Base-by-base conservation (phyloP, 306 rosid genomes). In the Prunus mume region DNA sequence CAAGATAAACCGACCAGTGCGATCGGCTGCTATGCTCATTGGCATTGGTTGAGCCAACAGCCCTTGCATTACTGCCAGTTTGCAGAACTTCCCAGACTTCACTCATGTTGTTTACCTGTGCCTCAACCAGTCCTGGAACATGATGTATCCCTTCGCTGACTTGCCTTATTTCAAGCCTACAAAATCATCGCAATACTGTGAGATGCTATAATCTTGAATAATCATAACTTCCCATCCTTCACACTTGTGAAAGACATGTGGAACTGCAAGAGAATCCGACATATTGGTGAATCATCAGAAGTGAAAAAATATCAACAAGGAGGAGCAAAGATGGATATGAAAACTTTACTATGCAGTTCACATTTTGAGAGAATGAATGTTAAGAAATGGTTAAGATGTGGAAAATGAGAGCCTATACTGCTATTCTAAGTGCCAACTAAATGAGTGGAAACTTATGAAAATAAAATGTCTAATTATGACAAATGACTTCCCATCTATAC, bases 11-110 rank as follows among this genome's bases (percentile, higher is more conserved):
- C 71, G 71, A 93, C 98, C 98, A 95, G 83, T 95, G 98, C 6
- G 97, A 95, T 63, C 97, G 83, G 84, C 98, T 92, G 83, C 97
- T 92, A 73, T 92, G 97, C 83, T 95, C 98, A 25, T 95, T 95
- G 73, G 93, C 89, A 77, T 89, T 88, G 79, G 98, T 95, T 77
- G 97, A 86, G 81, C 98, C 87, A 71, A 90, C 92, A 34, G 92
- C 97, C 82, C 98, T 92, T 61, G 98, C 93, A 80, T 95, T 92
- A 78, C 97, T 95, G 72, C 97, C 98, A n/a, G 97, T 89, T 81
- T 90, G 91, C 45, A 92, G 86, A 81, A 92, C 99, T 82, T 96
- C 97, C 99, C 98, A 96, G 62, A 95, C 98, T 83, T 95, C 91
- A 84, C 19, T 86, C 91, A 90, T 95, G 71, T 89, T 88, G 74